phyloP scores from a whole-genome alignment of 1,284 basidiomycete genomes.

The Pyrrhoderma lamaoense region DNA sequence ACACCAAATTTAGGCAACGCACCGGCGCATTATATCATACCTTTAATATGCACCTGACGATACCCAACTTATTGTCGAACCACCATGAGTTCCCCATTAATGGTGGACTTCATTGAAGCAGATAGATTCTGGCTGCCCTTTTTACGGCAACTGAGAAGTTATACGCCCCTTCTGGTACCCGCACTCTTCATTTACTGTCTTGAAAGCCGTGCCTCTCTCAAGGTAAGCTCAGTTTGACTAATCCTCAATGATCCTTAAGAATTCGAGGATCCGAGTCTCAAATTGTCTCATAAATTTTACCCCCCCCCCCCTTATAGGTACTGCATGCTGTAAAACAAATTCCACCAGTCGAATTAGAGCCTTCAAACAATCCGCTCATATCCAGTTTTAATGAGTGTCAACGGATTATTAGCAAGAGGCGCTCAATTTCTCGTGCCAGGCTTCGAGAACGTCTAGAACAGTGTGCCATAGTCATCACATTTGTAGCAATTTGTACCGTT shows the following conservation, averaged over 20 bases:
- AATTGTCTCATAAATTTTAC: too few relatives aligned
- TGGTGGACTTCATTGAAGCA: neutral
- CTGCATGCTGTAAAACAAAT: slow-evolving; percentile 9
- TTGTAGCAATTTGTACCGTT: neutral
- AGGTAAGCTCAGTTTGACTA: neutral
- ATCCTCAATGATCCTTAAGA: too few relatives aligned
- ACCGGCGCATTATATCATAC: too few relatives aligned
- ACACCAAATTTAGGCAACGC: too few relatives aligned
- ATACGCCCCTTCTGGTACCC: slow-evolving; percentile 1
- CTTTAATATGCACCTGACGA: too few relatives aligned
- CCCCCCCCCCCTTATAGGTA: neutral
- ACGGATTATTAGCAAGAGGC: neutral
- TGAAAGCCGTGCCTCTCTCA: slow-evolving; percentile 3
- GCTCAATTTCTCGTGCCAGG: neutral
- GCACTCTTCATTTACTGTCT: slow-evolving; percentile 6
- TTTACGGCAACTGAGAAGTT: slow-evolving; percentile 3
- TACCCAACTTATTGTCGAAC: neutral
- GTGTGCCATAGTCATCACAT: neutral
- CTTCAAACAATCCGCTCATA: neutral
- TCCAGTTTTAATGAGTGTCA: neutral
- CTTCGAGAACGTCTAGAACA: neutral
- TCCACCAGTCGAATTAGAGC: neutral
- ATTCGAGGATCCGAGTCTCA: too few relatives aligned
- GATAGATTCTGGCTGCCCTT: neutral
- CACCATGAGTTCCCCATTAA: neutral